A percentile compares a stretch with the other conserved stretches of the same genome.
Conservation (phyloP, 495 filamentous ascomycete species). For the Tetracladium setigerum region DNA sequence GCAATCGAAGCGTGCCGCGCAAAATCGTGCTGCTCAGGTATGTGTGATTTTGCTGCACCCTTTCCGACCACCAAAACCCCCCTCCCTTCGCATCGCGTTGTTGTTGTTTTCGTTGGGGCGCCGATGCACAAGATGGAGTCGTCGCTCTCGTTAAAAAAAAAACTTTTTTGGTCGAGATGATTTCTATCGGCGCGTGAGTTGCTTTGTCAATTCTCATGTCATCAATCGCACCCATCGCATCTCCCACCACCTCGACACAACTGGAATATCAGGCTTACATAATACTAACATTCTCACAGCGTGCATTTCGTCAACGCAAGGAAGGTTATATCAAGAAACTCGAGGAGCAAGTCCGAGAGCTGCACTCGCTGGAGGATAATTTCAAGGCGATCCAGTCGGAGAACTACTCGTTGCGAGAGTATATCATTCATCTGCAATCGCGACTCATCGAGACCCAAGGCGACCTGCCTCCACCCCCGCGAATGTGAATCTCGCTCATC, state of each 20-base stretch:
- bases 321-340: constrained; percentile 97
- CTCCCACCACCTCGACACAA: constrained; percentile 16
- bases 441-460: constrained; percentile 78
- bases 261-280: background rate
- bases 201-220: constrained; percentile 30
- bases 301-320: constrained; percentile 95
- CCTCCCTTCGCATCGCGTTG: background rate
- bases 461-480: constrained; percentile 77
- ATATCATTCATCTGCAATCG: constrained; percentile 83
- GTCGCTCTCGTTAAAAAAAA: constrained; percentile 13
- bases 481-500: constrained; percentile 24
- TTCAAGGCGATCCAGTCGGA: constrained; percentile 73
- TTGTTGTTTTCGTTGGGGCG: background rate
- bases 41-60: constrained; percentile 22
- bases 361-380: constrained; percentile 56
- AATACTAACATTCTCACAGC: constrained; percentile 39
- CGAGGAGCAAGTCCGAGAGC: constrained; percentile 81
- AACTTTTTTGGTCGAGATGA: constrained; percentile 3
- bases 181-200: constrained; percentile 6
- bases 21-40: constrained; percentile 97
- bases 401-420: constrained; percentile 84
- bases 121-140: constrained; percentile 1
- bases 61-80: constrained; percentile 13
- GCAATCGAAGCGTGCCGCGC: constrained; percentile 89
- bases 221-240: constrained; percentile 14